Percentiles rank a stretch among this genome's conserved stretches.
Evolutionary conservation across 2,329 filamentous ascomycete species (phyloP).

Genomic region (Metarhizium robertsii): DNA sequence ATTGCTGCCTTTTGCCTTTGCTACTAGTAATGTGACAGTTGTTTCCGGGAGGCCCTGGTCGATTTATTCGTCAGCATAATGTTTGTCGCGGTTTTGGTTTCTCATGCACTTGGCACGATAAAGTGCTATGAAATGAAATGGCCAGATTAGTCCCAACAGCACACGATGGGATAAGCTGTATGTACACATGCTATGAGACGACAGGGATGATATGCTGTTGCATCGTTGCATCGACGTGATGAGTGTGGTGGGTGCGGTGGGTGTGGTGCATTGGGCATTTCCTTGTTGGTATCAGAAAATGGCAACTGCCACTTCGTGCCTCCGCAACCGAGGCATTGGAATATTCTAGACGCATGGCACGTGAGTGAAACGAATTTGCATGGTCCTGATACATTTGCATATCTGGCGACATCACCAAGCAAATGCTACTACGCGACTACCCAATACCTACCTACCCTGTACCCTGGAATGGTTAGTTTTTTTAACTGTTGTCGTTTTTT

Average conservation of each 20-base stretch:
- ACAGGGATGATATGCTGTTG: neutral
- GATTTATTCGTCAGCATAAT: too few species aligned
- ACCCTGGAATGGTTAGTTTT: too few species aligned
- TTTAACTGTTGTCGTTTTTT: too few species aligned
- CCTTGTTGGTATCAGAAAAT: too few species aligned
- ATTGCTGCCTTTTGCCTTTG: neutral
- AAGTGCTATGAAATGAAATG: neutral
- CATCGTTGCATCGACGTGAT: neutral
- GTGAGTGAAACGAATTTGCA: neutral
- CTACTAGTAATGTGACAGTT: too few species aligned
- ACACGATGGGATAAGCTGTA: neutral
- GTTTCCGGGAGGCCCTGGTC: too few species aligned
- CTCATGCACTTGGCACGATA: too few species aligned
- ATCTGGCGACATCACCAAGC: too few species aligned
- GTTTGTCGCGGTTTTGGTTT: too few species aligned
- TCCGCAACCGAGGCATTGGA: neutral
- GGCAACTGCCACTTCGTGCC: neutral
- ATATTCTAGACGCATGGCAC: neutral
- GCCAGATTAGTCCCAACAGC: neutral
- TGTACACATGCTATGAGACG: too few species aligned
- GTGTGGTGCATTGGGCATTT: neutral
- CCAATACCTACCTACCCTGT: too few species aligned
- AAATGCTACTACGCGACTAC: too few species aligned
- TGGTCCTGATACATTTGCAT: neutral
- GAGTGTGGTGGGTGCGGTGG: neutral